phyloP scores from a whole-genome alignment of 176 grass and related monocot species.

The Elymus sibiricus region DNA sequence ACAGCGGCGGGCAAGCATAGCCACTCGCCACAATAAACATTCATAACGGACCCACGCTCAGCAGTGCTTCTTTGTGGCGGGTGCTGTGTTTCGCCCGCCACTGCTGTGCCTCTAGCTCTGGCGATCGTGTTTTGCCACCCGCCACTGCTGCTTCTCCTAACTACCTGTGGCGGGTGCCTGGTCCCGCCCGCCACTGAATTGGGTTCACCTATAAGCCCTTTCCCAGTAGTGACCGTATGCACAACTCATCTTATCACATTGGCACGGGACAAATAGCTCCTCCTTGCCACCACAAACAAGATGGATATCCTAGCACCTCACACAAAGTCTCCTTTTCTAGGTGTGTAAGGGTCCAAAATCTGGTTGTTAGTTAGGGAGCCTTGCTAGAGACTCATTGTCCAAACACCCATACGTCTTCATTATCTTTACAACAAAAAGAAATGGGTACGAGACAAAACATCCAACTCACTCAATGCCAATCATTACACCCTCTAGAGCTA shows the following conservation, averaged over 20 bases:
- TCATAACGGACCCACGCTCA: too few relatives aligned
- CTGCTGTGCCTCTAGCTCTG: too few relatives aligned
- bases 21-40: too few relatives aligned
- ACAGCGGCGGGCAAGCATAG: too few relatives aligned
- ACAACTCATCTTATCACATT: slow-evolving; percentile 13
- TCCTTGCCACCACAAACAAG: not conserved
- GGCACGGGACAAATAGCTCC: not conserved
- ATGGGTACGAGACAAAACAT: not conserved
- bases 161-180: too few relatives aligned
- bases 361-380: not conserved
- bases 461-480: not conserved
- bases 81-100: too few relatives aligned
- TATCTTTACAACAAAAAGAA: not conserved
- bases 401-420: not conserved
- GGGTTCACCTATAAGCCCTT: too few relatives aligned
- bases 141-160: too few relatives aligned
- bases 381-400: not conserved
- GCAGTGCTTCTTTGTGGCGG: too few relatives aligned
- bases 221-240: too few relatives aligned
- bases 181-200: too few relatives aligned
- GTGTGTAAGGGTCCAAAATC: not conserved
- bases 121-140: too few relatives aligned
- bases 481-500: not conserved
- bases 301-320: not conserved
- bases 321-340: not conserved